Conservation (phyloP, 768 basidiomycete genomes). For the Boletus pseudo-olivaceus region DNA sequence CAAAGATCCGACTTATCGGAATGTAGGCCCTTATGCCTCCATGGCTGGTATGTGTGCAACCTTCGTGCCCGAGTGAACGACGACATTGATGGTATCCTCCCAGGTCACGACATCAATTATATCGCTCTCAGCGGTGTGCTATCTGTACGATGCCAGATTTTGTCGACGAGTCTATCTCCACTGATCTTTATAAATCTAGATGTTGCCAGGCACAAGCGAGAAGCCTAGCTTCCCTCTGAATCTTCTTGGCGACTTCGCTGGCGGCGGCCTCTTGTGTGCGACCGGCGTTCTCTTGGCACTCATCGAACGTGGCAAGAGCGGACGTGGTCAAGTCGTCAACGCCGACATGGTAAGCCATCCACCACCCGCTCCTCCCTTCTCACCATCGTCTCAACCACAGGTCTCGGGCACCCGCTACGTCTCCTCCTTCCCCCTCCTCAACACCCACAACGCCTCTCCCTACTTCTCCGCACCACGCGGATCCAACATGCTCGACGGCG, state of each 20-base stretch:
- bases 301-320: slow-evolving; percentile 60
- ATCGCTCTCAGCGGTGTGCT: slow-evolving; percentile 74
- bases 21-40: slow-evolving; percentile 59
- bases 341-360: slow-evolving; percentile 63
- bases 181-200: slow-evolving; percentile 34
- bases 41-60: slow-evolving; percentile 61
- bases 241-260: slow-evolving; percentile 78
- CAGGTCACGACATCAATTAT: slow-evolving; percentile 85
- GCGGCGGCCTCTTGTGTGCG: slow-evolving; percentile 71
- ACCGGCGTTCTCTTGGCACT: slow-evolving; percentile 74
- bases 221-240: slow-evolving; percentile 75
- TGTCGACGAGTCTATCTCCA: neutral
- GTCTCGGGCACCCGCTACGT: slow-evolving; percentile 78
- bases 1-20: slow-evolving; percentile 14
- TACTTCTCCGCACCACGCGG: slow-evolving; percentile 48
- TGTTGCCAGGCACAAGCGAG: slow-evolving; percentile 60
- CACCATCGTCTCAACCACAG: slow-evolving; percentile 35
- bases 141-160: slow-evolving; percentile 40
- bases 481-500: slow-evolving; percentile 65
- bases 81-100: neutral
- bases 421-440: slow-evolving; percentile 66
- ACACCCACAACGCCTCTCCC: slow-evolving; percentile 31
- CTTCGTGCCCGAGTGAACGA: neutral
- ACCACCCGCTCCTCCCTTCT: neutral
- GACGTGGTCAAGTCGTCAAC: slow-evolving; percentile 70